Conservation (phyloP, 768 basidiomycete species). For the Suillus subalutaceus region DNA sequence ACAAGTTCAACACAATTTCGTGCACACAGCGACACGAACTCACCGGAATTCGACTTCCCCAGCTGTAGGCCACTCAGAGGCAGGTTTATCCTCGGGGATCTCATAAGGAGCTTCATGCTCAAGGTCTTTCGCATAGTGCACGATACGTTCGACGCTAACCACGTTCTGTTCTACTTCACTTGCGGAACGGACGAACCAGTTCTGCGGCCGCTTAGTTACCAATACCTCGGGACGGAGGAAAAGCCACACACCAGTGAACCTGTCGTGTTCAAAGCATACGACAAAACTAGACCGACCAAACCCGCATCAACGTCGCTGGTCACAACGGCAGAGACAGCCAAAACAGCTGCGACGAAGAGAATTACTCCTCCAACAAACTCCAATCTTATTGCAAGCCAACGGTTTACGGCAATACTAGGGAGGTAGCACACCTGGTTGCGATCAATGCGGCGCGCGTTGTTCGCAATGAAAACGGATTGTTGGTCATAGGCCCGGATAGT, state of each 20-base stretch:
- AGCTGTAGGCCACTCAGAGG: slow-evolving; percentile 66
- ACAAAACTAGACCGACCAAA: slow-evolving; percentile 82
- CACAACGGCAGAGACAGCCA: slow-evolving; percentile 71
- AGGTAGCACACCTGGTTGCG: slow-evolving; percentile 83
- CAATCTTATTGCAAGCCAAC: slow-evolving; percentile 83
- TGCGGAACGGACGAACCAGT: slow-evolving; percentile 81
- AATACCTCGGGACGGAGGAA: slow-evolving; percentile 1
- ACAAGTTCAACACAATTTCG: slow-evolving; percentile 10
- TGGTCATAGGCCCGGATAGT: slow-evolving; percentile 85
- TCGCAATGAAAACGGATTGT: slow-evolving; percentile 63
- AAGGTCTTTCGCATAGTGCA: slow-evolving; percentile 74
- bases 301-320: slow-evolving; percentile 85
- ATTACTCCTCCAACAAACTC: slow-evolving; percentile 85
- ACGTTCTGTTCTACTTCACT: slow-evolving; percentile 92
- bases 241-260: slow-evolving; percentile 64
- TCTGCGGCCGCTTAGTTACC: slow-evolving; percentile 42
- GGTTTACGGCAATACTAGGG: slow-evolving; percentile 72
- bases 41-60: slow-evolving; percentile 78
- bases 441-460: slow-evolving; percentile 77
- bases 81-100: slow-evolving; percentile 58
- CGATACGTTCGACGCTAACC: slow-evolving; percentile 85
- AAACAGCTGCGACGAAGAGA: slow-evolving; percentile 68
- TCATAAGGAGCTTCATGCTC: slow-evolving; percentile 75
- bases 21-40: slow-evolving; percentile 23
- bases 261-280: slow-evolving; percentile 83